Evolutionary conservation across 257 asterid genomes (phyloP).

Genomic region (Solanum phureja): DNA sequence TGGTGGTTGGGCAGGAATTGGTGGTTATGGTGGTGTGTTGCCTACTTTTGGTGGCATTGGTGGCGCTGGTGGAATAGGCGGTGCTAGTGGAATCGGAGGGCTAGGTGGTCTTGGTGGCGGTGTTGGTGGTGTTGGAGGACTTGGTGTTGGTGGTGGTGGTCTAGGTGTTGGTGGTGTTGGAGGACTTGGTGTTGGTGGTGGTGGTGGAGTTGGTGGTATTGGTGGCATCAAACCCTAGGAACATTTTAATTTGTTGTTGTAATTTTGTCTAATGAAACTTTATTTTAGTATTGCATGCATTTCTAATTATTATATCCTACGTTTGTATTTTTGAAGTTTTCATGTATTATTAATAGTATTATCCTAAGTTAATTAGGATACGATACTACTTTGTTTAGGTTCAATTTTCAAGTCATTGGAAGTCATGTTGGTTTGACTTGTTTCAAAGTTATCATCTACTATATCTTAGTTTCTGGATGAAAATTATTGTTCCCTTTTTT

Average conservation of each 20-base stretch:
- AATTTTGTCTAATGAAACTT: not conserved
- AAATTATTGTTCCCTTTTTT: not conserved
- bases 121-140: constrained; percentile 10
- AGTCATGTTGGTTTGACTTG: not conserved
- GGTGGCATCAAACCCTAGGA: constrained; percentile 15
- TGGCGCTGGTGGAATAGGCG: constrained; percentile 30
- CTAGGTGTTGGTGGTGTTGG: constrained; percentile 18
- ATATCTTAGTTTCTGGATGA: no score
- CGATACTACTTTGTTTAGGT: not conserved
- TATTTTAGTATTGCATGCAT: not conserved
- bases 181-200: constrained; percentile 18
- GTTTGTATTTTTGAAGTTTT: not conserved
- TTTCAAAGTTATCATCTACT: not conserved
- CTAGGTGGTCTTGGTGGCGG: constrained; percentile 18
- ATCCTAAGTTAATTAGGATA: not conserved
- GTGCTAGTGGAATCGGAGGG: constrained; percentile 34
- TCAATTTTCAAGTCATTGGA: not conserved
- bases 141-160: constrained; percentile 26
- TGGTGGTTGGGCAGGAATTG: constrained; percentile 47
- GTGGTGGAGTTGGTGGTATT: constrained; percentile 21
- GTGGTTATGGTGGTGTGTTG: constrained; percentile 16
- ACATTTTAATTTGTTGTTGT: not conserved
- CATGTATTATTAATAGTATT: not conserved
- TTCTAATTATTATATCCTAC: not conserved
- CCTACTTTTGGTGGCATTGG: constrained; percentile 23